A percentile compares a stretch with the other conserved stretches of the same genome.
These are phyloP conservation scores for Pichia manshurica DNA, from an alignment of 805 yeast species.

Conservation along the genomic window DNA sequence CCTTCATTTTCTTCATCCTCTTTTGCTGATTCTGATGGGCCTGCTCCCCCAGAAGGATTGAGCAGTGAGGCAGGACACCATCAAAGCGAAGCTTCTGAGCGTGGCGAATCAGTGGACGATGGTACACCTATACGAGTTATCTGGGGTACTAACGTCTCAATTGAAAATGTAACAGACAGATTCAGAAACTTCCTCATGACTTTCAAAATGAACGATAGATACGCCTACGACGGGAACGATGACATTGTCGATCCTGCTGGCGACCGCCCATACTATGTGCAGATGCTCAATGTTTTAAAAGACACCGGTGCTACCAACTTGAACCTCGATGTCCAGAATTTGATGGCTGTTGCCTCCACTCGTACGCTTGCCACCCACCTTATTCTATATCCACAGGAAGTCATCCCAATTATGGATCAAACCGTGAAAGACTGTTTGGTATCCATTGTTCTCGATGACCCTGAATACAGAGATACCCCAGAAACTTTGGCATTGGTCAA, in stretches of 20 bases:
- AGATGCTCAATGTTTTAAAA: constrained; percentile 67
- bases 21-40: constrained; percentile 18
- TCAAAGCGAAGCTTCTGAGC: too few species aligned
- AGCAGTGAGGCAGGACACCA: not conserved
- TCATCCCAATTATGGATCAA: constrained; percentile 96
- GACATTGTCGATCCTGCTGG: constrained; percentile 45
- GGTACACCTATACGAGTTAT: constrained; percentile 80
- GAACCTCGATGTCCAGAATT: constrained; percentile 77
- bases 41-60: constrained; percentile 2
- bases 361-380: constrained; percentile 78
- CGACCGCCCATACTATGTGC: constrained; percentile 68
- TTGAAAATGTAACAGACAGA: constrained; percentile 74
- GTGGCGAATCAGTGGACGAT: constrained; percentile 23
- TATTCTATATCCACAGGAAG: constrained; percentile 92
- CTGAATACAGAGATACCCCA: constrained; percentile 14
- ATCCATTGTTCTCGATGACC: constrained; percentile 53
- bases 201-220: constrained; percentile 73
- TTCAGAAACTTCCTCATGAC: constrained; percentile 81
- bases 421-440: constrained; percentile 86
- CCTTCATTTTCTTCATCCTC: constrained; percentile 19
- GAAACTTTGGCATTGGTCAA: constrained; percentile 33
- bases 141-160: constrained; percentile 98
- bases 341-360: constrained; percentile 70
- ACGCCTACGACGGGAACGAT: constrained; percentile 38
- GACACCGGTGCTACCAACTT: constrained; percentile 74